Evolutionary conservation across 73 alveolate genomes (phyloP).

Genomic region (Paramecium primaurelia): DNA sequence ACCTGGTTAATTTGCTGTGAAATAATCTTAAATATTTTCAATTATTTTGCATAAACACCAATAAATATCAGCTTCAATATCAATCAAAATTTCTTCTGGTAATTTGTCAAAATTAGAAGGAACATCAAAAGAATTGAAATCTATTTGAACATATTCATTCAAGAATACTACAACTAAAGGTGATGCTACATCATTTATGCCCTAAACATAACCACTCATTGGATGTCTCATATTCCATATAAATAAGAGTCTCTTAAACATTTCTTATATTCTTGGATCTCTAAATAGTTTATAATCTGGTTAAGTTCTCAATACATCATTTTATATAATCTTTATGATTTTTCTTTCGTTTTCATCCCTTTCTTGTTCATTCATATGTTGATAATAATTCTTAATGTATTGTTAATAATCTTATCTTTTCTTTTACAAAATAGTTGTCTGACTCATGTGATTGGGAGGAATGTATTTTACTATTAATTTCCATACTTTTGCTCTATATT

Average conservation of each 20-base stretch:
- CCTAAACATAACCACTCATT: constrained; percentile 61
- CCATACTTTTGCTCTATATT: constrained; percentile 58
- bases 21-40: constrained; percentile 53
- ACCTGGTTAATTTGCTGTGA: constrained; percentile 56
- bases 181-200: constrained; percentile 62
- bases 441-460: constrained; percentile 57
- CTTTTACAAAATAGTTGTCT: constrained; percentile 26
- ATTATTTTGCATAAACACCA: constrained; percentile 63
- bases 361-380: constrained; percentile 58
- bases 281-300: constrained; percentile 58
- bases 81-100: constrained; percentile 47
- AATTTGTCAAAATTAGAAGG: constrained; percentile 57
- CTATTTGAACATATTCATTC: constrained; percentile 46
- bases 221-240: constrained; percentile 65
- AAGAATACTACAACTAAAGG: constrained; percentile 54
- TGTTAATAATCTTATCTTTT: constrained; percentile 57
- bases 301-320: constrained; percentile 56
- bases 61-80: constrained; percentile 61
- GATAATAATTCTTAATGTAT: constrained; percentile 35
- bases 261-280: constrained; percentile 32
- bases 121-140: constrained; percentile 54
- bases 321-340: constrained; percentile 14
- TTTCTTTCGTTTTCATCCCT: constrained; percentile 59
- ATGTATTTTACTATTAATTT: constrained; percentile 50
- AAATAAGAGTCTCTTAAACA: constrained; percentile 38